These are phyloP conservation scores for Arthrinium phaeospermum DNA, from an alignment of 2,329 filamentous ascomycete genomes.

Conservation along the genomic window DNA sequence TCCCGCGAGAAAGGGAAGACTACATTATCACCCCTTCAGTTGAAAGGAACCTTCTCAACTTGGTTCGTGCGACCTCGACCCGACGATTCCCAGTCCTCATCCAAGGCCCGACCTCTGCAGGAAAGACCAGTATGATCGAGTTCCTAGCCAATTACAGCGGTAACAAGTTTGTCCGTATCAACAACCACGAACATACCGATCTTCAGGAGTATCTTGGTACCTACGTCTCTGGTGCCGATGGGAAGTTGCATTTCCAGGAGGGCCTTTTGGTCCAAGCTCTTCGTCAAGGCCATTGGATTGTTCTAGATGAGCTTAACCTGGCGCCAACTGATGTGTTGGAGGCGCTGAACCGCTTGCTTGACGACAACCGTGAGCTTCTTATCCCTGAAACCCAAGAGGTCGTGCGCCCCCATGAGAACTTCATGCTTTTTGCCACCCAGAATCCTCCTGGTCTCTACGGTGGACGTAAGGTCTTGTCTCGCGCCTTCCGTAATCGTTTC, in stretches of 20 bases:
- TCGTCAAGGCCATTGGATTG: constrained; percentile 94
- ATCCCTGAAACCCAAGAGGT: constrained; percentile 97
- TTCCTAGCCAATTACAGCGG: constrained; percentile 96
- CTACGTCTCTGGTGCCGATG: constrained; percentile 85
- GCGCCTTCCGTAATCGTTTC: constrained; percentile 96
- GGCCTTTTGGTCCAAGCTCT: constrained; percentile 92
- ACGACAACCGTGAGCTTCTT: constrained; percentile 94
- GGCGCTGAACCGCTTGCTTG: constrained; percentile 90
- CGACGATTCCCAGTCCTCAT: constrained; percentile 91
- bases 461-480: constrained; percentile 88
- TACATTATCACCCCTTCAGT: constrained; percentile 98
- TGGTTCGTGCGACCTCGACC: constrained; percentile 92
- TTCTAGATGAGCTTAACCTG: constrained; percentile 95
- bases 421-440: constrained; percentile 98
- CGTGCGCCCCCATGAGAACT: constrained; percentile 89
- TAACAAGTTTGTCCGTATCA: constrained; percentile 97
- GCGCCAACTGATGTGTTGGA: constrained; percentile 97
- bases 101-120: constrained; percentile 94
- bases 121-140: constrained; percentile 99
- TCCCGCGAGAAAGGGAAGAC: constrained; percentile 75
- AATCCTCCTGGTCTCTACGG: constrained; percentile 96
- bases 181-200: constrained; percentile 99
- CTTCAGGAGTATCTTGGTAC: constrained; percentile 97
- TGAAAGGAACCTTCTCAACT: constrained; percentile 89
- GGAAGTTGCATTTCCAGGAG: constrained; percentile 89